Conservation (phyloP, 1,284 basidiomycete species). For the Ustilago hordei region DNA sequence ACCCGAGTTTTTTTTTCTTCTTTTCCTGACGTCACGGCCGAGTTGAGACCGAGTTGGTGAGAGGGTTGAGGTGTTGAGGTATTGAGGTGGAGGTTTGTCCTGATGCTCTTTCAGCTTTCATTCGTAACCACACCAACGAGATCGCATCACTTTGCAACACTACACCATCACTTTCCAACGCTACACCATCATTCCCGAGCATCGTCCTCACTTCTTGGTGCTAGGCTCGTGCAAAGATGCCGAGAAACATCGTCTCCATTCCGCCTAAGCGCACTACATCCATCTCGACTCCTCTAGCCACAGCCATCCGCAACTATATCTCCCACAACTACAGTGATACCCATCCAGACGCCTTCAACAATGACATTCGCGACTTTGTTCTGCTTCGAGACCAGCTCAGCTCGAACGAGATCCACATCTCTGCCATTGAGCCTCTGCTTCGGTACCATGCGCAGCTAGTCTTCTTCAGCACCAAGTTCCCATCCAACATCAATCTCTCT, state of each 20-base stretch:
- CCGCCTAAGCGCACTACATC: conserved; percentile 55
- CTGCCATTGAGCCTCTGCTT: conserved; percentile 28
- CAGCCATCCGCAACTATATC: conserved; percentile 78
- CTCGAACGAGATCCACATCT: conserved; percentile 74
- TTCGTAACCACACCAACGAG: not conserved
- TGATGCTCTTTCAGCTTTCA: not conserved
- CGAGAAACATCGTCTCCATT: conserved; percentile 61
- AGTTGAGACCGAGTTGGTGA: not conserved
- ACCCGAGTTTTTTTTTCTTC: conserved; percentile 5
- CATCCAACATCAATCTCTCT: conserved; percentile 72
- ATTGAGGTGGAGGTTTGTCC: conserved; percentile 40
- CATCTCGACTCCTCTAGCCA: conserved; percentile 41
- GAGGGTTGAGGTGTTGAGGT: not conserved
- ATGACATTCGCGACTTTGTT: conserved; percentile 81
- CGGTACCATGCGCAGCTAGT: conserved; percentile 88
- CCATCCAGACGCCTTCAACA: conserved; percentile 89
- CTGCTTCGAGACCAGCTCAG: conserved; percentile 74
- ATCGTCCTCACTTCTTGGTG: not conserved
- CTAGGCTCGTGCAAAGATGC: conserved; percentile 28
- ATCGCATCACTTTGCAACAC: not conserved
- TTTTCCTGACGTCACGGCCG: conserved; percentile 15
- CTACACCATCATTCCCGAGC: not conserved
- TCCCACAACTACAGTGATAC: conserved; percentile 77
- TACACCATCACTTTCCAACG: not conserved
- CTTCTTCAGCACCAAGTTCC: conserved; percentile 80